Base-by-base conservation (phyloP, 2,329 filamentous ascomycete genomes). In the Parasarocladium wereldwijsianum region DNA sequence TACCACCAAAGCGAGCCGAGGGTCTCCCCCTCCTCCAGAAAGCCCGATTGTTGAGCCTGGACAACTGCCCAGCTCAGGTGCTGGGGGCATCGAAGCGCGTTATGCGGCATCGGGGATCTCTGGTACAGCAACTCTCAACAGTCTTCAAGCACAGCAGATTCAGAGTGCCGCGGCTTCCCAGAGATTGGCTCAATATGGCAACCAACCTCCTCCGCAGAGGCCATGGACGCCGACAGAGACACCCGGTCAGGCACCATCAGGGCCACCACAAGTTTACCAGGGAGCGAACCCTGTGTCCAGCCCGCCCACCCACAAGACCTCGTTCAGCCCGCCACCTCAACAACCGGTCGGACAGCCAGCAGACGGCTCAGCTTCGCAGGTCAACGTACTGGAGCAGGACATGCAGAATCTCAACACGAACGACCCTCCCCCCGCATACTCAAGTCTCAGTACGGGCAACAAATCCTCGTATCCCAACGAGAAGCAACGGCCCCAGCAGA, bases 151-250 rank as follows among this genome's bases (percentile, higher is more conserved):
- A 8, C 54, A 83, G 39, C 67, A 62, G 30, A 51, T 51, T 3
- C 56, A 86, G 41, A 92, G 79, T 48, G 76, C 82, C 11, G 85
- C 85, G 3, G 83, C 86, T 12, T 67, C 82, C 17, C 83, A 90
- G 49, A 69, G 86, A 40, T 59, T 79, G 37, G 79, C 83, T 21
- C 82, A 90, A 35, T 94, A 93, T 49, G 69, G 65, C 14, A 49
- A 49, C 29, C 51, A 54, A 24, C 37, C 41, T n/a, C 50, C 50
- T 10, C 40, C 42, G 16, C 52, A 50, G 32, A 45, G 87, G 27
- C 86, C 86, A 17, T 96, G 87, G 90, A 96, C 87, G 8, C 90
- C 90, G 1, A 96, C 90, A 3, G 90, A 98, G 50, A 68, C 76
- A 34, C 85, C 86, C 2, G 85, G 84, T 18, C 77, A 76, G 37